Percentiles rank a stretch among this genome's conserved stretches.
These are phyloP conservation scores for Panellus pusillus DNA, from an alignment of 768 basidiomycete species.

Conservation along the genomic window DNA sequence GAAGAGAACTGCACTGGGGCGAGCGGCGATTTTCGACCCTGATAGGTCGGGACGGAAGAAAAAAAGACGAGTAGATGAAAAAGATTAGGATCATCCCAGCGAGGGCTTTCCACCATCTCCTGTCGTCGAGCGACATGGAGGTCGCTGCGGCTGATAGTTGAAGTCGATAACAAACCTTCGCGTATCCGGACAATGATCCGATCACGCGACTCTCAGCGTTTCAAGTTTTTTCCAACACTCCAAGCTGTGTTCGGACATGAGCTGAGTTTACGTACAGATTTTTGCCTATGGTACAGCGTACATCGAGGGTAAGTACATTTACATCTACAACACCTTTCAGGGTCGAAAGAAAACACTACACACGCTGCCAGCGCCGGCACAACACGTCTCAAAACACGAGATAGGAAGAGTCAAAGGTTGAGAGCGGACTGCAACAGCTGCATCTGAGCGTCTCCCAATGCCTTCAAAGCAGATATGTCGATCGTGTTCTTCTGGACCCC, in stretches of 20 bases:
- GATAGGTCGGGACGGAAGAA: neutral
- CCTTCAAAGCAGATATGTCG: constrained; percentile 23
- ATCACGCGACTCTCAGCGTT: too few species aligned
- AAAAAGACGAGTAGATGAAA: neutral
- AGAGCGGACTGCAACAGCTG: constrained; percentile 23
- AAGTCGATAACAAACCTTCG: neutral
- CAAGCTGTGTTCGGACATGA: neutral
- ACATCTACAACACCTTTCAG: neutral
- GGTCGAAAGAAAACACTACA: neutral
- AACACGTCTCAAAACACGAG: neutral
- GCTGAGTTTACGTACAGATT: neutral
- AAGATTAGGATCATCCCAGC: too few species aligned
- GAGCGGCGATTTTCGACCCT: too few species aligned
- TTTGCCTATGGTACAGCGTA: neutral
- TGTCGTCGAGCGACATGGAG: neutral
- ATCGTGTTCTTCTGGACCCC: constrained; percentile 24
- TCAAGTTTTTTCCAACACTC: neutral
- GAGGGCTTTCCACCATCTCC: neutral
- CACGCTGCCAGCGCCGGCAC: constrained; percentile 4
- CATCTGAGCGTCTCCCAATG: constrained; percentile 22
- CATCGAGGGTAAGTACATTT: neutral
- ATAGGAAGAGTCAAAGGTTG: constrained; percentile 10
- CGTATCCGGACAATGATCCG: too few species aligned
- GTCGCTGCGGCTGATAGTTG: neutral
- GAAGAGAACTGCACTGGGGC: neutral